Evolutionary conservation across 2,329 filamentous ascomycete genomes (phyloP).

Genomic region (Colletotrichum acutatum): DNA sequence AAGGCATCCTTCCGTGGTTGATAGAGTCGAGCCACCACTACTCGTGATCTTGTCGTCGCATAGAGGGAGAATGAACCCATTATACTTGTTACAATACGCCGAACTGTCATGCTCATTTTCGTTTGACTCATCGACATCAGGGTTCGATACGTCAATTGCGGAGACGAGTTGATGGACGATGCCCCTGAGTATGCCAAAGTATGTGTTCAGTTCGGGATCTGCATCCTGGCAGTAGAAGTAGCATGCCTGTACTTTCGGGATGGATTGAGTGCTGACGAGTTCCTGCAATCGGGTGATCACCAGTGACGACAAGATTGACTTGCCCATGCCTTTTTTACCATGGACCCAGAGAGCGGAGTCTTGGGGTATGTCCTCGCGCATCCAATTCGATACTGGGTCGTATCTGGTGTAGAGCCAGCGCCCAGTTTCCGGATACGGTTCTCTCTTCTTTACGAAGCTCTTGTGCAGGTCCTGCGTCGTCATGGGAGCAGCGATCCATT

Average conservation of each 20-base stretch:
- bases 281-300: slow-evolving; percentile 46
- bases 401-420: slow-evolving; percentile 21
- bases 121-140: not conserved
- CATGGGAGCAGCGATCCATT: slow-evolving; percentile 19
- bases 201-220: slow-evolving; percentile 41
- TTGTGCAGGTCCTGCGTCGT: slow-evolving; percentile 8
- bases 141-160: not conserved
- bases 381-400: slow-evolving; percentile 27
- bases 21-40: slow-evolving; percentile 42
- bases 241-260: slow-evolving; percentile 39
- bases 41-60: slow-evolving; percentile 42
- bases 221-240: slow-evolving; percentile 55
- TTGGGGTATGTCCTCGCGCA: slow-evolving; percentile 29
- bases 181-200: slow-evolving; percentile 44
- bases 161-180: slow-evolving; percentile 46
- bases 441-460: not conserved
- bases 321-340: slow-evolving; percentile 50
- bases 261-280: not conserved
- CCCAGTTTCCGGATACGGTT: slow-evolving; percentile 18
- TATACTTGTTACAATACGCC: slow-evolving; percentile 4
- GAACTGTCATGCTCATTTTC: not conserved
- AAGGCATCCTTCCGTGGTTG: slow-evolving; percentile 38
- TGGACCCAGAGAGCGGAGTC: slow-evolving; percentile 45
- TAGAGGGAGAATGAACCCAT: slow-evolving; percentile 42
- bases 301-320: slow-evolving; percentile 53